Base-by-base conservation (phyloP, 108 stramenopile species). In the Conticribra weissflogii region DNA sequence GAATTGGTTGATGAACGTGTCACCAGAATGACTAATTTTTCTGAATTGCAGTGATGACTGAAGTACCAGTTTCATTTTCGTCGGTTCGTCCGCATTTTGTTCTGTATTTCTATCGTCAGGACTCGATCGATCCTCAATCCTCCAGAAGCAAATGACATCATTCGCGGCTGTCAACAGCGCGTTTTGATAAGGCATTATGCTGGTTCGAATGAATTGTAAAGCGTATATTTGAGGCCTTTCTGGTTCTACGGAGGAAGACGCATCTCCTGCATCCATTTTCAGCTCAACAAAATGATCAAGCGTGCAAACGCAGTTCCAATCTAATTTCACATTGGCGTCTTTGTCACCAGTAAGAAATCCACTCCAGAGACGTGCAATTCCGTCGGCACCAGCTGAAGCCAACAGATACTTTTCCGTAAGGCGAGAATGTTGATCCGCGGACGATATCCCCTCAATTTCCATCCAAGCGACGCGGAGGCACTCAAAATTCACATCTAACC, bases 61-160 rank as follows among this genome's bases (percentile, higher is more conserved):
- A 2, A 54, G 59, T 3, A 79, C 67, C 29, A 88, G 48, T 22
- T 55, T 74, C 52, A 60, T 54, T 1, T 48, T 52, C 32, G 3
- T 25, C 2, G 12, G 70, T 51, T 41, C 14, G 33, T 14, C 25
- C 27, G 3, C 17, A 22, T 28, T 68, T 57, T 19, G 49, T 45
- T 41, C 12, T 12, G 36, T 9, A 14, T 53, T 30, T 18, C 54
- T 58, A 30, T 52, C 49, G 32, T 32, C 47, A 30, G 14, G 33
- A 3, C 41, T 50, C 3, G 50, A 56, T 4, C 31, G 36, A 17
- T 41, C 29, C 23, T 33, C 5, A 36, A 85, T 52, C 53, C 87
- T 85, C 94, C 94, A 95, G 0, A 95, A 50, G 56, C 90, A 89
- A 69, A 95, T 76, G 61, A 72, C 81, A 57, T 95, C 91, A 81